Evolutionary conservation across 306 rosid genomes (phyloP).

Genomic region (Ochetophila trinervis): DNA sequence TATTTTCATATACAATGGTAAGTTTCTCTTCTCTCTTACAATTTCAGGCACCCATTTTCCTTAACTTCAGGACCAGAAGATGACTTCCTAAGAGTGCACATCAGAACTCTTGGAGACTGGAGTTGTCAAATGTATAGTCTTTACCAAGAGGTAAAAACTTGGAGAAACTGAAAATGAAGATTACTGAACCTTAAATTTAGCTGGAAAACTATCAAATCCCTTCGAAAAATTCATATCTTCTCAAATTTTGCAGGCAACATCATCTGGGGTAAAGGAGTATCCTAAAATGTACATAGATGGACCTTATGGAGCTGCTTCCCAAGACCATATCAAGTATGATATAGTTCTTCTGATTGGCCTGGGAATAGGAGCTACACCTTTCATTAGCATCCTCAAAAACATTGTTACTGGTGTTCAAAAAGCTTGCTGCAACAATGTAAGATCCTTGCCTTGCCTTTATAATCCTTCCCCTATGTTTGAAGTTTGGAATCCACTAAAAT

Average conservation of each 20-base stretch:
- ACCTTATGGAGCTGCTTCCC: constrained; percentile 83
- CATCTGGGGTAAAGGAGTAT: constrained; percentile 36
- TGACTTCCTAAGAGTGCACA: constrained; percentile 74
- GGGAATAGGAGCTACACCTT: constrained; percentile 92
- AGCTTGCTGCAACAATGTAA: constrained; percentile 36
- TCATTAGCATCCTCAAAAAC: constrained; percentile 88
- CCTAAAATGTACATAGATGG: constrained; percentile 84
- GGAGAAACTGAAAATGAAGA: background rate
- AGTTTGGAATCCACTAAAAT: background rate
- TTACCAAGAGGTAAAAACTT: constrained; percentile 64
- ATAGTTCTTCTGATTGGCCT: constrained; percentile 68
- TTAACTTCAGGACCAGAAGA: constrained; percentile 88
- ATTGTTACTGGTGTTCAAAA: constrained; percentile 36
- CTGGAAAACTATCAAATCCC: background rate
- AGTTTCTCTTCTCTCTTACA: constrained; percentile 18
- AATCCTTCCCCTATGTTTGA: background rate
- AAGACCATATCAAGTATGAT: constrained; percentile 84
- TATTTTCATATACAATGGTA: constrained; percentile 2
- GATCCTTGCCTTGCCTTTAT: constrained; percentile 2
- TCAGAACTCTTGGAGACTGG: constrained; percentile 87
- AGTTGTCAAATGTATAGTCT: constrained; percentile 62
- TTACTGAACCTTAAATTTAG: background rate
- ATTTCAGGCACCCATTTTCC: constrained; percentile 89
- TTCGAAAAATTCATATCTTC: background rate
- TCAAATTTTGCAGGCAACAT: constrained; percentile 40